Percentiles rank a stretch among this genome's conserved stretches.
These are phyloP conservation scores for Mucor indicus DNA, from an alignment of 371 early-diverging fungal genomes.

Conservation along the genomic window DNA sequence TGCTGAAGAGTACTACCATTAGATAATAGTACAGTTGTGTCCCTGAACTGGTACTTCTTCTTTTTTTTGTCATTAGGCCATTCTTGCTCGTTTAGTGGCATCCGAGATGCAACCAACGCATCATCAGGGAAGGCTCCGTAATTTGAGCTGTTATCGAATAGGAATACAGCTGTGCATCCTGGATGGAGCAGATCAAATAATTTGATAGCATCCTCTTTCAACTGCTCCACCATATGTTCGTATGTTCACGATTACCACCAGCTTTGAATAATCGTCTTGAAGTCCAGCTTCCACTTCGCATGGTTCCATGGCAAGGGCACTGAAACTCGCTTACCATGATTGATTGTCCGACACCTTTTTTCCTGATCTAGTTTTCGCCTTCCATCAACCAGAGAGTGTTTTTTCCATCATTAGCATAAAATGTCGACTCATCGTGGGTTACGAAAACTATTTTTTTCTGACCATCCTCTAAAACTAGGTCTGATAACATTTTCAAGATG, in stretches of 20 bases:
- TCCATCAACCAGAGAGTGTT: background rate
- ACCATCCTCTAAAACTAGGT: background rate
- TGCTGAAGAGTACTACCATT: no score
- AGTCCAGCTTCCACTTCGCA: background rate
- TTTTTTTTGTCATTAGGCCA: no score
- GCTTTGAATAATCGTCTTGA: background rate
- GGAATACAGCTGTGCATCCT: background rate
- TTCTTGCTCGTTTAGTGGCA: no score
- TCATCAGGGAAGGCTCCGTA: constrained; percentile 1
- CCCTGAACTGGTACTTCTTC: no score
- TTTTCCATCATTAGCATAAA: constrained; percentile 5
- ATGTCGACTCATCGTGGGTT: constrained; percentile 8
- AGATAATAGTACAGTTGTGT: no score
- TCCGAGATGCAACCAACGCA: background rate
- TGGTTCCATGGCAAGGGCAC: constrained; percentile 8
- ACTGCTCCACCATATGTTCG: background rate
- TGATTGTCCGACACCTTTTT: constrained; percentile 5
- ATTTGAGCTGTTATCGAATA: constrained; percentile 5
- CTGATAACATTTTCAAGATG: background rate
- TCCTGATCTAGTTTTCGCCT: background rate
- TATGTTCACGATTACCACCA: background rate
- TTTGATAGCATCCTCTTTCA: background rate
- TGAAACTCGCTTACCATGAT: constrained; percentile 6
- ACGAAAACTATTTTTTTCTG: constrained; percentile 6
- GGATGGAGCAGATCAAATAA: constrained; percentile 5